phyloP scores from a whole-genome alignment of 2,329 filamentous ascomycete species.

The Fusarium armeniacum region DNA sequence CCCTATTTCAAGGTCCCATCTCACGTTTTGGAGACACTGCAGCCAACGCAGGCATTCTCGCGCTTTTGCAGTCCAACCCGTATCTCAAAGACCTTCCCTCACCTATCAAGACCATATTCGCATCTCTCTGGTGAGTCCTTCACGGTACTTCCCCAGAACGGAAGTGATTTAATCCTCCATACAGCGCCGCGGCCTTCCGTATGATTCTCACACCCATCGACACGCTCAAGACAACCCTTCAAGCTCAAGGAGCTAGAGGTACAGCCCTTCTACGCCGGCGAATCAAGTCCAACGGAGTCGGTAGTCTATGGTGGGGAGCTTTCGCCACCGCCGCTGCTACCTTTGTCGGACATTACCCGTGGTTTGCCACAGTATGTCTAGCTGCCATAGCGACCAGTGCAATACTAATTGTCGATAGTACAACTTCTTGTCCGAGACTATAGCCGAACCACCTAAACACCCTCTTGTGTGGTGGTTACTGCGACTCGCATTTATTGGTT shows the following conservation, averaged over 20 bases:
- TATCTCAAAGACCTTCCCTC: conserved; percentile 61
- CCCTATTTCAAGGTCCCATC: conserved; percentile 62
- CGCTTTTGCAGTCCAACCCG: conserved; percentile 61
- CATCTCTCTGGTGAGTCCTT: conserved; percentile 57
- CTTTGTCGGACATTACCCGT: conserved; percentile 64
- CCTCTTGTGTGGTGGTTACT: conserved; percentile 59
- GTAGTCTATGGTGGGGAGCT: conserved; percentile 65
- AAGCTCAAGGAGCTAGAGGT: conserved; percentile 61
- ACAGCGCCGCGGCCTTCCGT: conserved; percentile 61
- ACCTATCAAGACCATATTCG: conserved; percentile 62
- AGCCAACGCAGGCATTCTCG: conserved; percentile 64
- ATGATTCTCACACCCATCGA: conserved; percentile 64
- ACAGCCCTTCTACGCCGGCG: conserved; percentile 60
- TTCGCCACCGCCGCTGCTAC: conserved; percentile 64
- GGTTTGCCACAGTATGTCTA: conserved; percentile 61
- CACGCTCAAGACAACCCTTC: conserved; percentile 65
- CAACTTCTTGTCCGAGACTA: conserved; percentile 58
- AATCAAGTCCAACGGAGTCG: conserved; percentile 60
- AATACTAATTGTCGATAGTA: conserved; percentile 53
- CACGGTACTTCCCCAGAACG: neutral
- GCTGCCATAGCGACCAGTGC: rapidly evolving
- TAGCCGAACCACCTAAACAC: conserved; percentile 59
- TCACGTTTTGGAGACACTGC: conserved; percentile 64
- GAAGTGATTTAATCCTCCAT: neutral
- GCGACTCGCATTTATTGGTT: conserved; percentile 56